Evolutionary conservation across 306 rosid genomes (phyloP).

Genomic region (Rosa rugosa): DNA sequence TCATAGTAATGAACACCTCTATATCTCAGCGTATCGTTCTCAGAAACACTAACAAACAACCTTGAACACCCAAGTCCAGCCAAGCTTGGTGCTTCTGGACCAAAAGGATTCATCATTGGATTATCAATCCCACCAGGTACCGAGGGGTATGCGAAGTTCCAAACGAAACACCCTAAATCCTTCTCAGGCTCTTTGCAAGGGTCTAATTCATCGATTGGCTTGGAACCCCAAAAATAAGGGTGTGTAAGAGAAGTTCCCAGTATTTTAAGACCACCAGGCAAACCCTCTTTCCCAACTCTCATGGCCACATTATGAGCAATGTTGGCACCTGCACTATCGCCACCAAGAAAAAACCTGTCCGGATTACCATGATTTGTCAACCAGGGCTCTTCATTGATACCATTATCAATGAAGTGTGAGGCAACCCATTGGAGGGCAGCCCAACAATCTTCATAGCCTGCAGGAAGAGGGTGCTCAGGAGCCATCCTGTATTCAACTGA

Average conservation of each 20-base stretch:
- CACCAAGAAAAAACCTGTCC: conserved; percentile 35
- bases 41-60: conserved; percentile 33
- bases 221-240: conserved; percentile 44
- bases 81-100: conserved; percentile 21
- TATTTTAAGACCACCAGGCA: conserved; percentile 34
- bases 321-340: conserved; percentile 53
- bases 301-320: conserved; percentile 42
- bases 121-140: conserved; percentile 32
- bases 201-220: conserved; percentile 25
- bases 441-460: conserved; percentile 48
- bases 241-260: conserved; percentile 38
- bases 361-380: conserved; percentile 32
- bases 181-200: conserved; percentile 8
- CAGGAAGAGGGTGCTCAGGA: conserved; percentile 44
- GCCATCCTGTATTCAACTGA: conserved; percentile 56
- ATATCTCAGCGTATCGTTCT: conserved; percentile 22
- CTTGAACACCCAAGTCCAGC: conserved; percentile 27
- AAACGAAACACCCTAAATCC: neutral
- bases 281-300: conserved; percentile 43
- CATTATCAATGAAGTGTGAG: neutral
- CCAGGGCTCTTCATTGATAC: conserved; percentile 42
- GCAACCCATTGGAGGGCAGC: conserved; percentile 49
- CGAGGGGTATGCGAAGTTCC: conserved; percentile 41
- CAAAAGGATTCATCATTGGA: conserved; percentile 29
- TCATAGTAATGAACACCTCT: conserved; percentile 24